Conservation (phyloP, 23 red algal genomes). For the Chondrus crispus region DNA sequence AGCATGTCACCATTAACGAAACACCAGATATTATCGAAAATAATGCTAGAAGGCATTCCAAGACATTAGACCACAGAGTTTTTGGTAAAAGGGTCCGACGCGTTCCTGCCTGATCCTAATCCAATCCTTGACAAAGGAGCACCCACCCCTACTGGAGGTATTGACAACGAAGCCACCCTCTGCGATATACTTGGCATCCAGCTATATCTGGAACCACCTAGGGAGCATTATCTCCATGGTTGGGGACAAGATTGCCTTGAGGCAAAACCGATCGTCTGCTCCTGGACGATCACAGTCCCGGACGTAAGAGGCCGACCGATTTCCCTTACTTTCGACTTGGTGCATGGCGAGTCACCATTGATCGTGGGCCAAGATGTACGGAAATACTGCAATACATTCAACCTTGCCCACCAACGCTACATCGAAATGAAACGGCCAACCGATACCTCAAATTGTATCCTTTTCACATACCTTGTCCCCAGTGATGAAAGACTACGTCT, state of each 20-base stretch:
- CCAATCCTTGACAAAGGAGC: slow-evolving; percentile 31
- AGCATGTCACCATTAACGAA: not conserved
- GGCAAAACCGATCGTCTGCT: slow-evolving; percentile 10
- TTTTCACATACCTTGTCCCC: not conserved
- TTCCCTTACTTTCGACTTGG: not conserved
- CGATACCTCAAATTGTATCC: not conserved
- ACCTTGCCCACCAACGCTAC: not conserved
- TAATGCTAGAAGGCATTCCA: no score
- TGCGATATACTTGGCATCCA: slow-evolving; percentile 14
- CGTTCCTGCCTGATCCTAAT: not conserved
- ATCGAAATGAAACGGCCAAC: slow-evolving; percentile 1
- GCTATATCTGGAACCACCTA: not conserved
- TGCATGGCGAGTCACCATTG: not conserved
- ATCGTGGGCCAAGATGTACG: slow-evolving; percentile 14
- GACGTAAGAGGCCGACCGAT: not conserved
- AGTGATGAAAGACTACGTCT: not conserved
- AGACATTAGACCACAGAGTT: not conserved
- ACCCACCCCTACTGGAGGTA: not conserved
- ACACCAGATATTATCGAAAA: not conserved
- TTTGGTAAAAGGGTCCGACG: not conserved
- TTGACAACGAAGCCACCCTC: slow-evolving; percentile 3
- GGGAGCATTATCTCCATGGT: not conserved
- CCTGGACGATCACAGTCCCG: not conserved
- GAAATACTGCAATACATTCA: not conserved
- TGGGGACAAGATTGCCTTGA: not conserved